phyloP scores from a whole-genome alignment of 768 basidiomycete genomes.

The Suillus cothurnatus region DNA sequence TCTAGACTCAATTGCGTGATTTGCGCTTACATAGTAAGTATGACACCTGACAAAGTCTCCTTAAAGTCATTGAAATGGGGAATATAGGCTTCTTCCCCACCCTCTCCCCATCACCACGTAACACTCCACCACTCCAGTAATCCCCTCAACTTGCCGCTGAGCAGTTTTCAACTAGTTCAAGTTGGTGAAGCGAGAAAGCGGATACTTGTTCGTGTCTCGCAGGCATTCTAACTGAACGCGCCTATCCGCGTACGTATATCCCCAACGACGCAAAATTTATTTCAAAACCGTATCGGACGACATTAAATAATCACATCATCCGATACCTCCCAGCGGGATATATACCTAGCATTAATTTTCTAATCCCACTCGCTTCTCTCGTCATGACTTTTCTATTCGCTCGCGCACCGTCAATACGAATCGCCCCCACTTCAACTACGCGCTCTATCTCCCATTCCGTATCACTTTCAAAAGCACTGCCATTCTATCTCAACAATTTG shows the following conservation, averaged over 20 bases:
- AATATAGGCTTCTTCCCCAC: background rate
- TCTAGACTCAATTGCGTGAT: background rate
- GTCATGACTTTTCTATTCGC: constrained; percentile 22
- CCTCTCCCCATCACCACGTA: constrained; percentile 6
- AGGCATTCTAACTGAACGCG: background rate
- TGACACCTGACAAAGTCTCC: background rate
- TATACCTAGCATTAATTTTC: constrained; percentile 17
- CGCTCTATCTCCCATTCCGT: constrained; percentile 34
- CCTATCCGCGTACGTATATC: constrained; percentile 6
- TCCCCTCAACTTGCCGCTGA: background rate
- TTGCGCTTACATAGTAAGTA: background rate
- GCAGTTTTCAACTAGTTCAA: background rate
- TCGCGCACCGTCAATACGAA: constrained; percentile 17
- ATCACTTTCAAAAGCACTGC: constrained; percentile 43
- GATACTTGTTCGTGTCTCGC: background rate
- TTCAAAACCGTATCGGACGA: constrained; percentile 9
- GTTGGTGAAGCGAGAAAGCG: background rate
- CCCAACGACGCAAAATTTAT: constrained; percentile 10
- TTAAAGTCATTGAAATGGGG: background rate
- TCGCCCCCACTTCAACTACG: constrained; percentile 14
- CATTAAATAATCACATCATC: constrained; percentile 16
- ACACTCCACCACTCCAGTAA: background rate
- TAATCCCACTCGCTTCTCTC: background rate
- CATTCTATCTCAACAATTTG: constrained; percentile 52
- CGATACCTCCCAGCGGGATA: constrained; percentile 17